A percentile compares a stretch with the other conserved stretches of the same genome.
phyloP scores from a whole-genome alignment of 83 land plant genomes.

The Picea abies region DNA sequence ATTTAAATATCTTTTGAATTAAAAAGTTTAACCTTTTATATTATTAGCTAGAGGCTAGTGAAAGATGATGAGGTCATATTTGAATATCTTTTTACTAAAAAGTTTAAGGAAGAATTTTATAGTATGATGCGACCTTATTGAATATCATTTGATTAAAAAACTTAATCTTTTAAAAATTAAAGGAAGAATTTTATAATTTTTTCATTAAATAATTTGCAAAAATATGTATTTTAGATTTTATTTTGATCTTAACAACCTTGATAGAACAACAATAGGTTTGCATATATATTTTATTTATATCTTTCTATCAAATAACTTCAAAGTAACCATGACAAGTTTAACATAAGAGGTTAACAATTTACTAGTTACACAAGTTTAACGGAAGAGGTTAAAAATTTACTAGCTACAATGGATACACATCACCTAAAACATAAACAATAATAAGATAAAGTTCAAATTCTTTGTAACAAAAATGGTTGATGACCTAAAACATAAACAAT shows the following conservation, averaged over 20 bases:
- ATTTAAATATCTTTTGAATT: no score
- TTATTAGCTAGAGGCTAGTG: no score
- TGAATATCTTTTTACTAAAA: no score
- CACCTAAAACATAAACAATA: constrained; percentile 77
- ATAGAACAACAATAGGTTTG: neutral
- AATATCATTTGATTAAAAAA: no score
- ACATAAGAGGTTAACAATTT: no score
- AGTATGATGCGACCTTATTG: no score
- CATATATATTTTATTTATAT: neutral
- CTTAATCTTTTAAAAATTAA: neutral
- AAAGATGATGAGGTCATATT: no score
- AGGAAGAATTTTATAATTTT: neutral
- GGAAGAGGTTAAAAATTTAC: constrained; percentile 50
- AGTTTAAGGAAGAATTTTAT: no score
- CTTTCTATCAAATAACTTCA: constrained; percentile 41
- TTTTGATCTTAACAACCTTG: no score
- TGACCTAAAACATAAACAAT: no score
- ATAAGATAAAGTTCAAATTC: constrained; percentile 42
- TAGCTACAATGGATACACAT: constrained; percentile 48
- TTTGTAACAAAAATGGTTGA: constrained; percentile 37
- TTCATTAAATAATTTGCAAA: neutral
- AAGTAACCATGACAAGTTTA: constrained; percentile 44
- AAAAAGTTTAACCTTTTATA: no score
- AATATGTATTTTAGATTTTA: neutral
- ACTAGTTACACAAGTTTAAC: neutral